Conservation (phyloP, 768 basidiomycete genomes). For the Termitomyces sp. region DNA sequence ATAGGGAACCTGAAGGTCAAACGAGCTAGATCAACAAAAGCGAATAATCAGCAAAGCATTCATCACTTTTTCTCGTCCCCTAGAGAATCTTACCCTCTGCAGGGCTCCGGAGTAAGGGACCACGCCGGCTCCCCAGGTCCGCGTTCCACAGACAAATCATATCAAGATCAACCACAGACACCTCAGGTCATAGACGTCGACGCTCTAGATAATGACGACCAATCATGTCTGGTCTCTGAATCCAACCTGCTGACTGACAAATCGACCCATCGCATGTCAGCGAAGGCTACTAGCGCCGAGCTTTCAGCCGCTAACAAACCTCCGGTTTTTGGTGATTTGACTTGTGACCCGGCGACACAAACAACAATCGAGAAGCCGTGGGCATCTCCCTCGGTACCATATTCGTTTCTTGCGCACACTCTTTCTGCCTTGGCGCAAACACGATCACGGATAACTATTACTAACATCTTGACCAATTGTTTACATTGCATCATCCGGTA, state of each 20-base stretch:
- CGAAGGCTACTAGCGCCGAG: background rate
- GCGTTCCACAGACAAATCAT: background rate
- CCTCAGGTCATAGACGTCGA: slow-evolving; percentile 5
- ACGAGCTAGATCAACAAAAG: background rate
- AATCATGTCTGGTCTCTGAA: background rate
- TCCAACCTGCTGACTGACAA: background rate
- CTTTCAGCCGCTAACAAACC: background rate
- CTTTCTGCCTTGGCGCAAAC: slow-evolving; percentile 59
- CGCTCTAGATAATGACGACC: background rate
- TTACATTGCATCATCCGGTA: slow-evolving; percentile 62
- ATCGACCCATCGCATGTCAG: background rate
- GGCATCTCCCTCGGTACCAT: slow-evolving; percentile 45
- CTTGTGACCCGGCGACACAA: slow-evolving; percentile 48
- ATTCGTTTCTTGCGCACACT: slow-evolving; percentile 65
- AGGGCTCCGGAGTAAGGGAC: background rate
- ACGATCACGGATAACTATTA: slow-evolving; percentile 66
- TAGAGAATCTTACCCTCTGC: background rate
- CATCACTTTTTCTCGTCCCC: background rate
- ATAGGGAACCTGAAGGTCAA: background rate
- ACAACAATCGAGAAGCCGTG: slow-evolving; percentile 39
- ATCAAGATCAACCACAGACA: background rate
- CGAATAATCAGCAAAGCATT: background rate
- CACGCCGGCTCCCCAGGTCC: background rate
- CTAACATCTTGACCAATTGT: slow-evolving; percentile 68
- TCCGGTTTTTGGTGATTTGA: slow-evolving; percentile 22